Conservation (phyloP, 2,329 filamentous ascomycete species). For the Penicillium aurantiogriseum region DNA sequence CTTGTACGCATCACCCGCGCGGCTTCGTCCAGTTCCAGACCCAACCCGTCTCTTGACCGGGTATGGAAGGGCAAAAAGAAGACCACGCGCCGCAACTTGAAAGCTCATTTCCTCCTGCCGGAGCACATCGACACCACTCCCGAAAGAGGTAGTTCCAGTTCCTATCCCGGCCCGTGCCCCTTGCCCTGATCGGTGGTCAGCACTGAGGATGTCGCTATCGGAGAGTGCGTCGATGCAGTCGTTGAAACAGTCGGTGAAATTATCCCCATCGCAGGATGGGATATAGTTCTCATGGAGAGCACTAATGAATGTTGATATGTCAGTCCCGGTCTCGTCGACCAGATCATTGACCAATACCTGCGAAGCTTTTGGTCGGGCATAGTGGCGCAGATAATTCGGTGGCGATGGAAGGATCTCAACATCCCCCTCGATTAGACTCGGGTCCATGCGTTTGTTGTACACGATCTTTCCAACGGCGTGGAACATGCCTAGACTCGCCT, state of each 20-base stretch:
- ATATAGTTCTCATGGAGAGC: slow-evolving; percentile 93
- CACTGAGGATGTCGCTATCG: slow-evolving; percentile 79
- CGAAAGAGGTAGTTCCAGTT: slow-evolving; percentile 54
- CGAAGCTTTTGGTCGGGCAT: slow-evolving; percentile 60
- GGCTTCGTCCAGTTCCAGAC: slow-evolving; percentile 35
- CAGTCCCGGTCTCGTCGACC: slow-evolving; percentile 91
- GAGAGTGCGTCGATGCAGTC: slow-evolving; percentile 85
- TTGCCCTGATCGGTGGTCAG: slow-evolving; percentile 49
- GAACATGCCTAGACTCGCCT: slow-evolving; percentile 89
- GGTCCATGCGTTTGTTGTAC: slow-evolving; percentile 83
- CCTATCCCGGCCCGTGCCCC: slow-evolving; percentile 53
- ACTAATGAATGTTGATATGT: slow-evolving; percentile 84
- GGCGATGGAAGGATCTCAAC: slow-evolving; percentile 54
- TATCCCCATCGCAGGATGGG: slow-evolving; percentile 68
- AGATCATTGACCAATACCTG: slow-evolving; percentile 70
- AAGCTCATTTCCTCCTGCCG: slow-evolving; percentile 94
- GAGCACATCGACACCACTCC: slow-evolving; percentile 59
- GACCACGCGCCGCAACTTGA: slow-evolving; percentile 80
- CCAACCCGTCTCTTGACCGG: slow-evolving; percentile 68
- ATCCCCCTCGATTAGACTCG: slow-evolving; percentile 33
- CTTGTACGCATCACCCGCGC: slow-evolving; percentile 64
- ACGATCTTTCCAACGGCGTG: slow-evolving; percentile 94
- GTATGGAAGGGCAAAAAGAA: slow-evolving; percentile 79
- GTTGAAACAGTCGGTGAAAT: slow-evolving; percentile 74
- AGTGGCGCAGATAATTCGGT: slow-evolving; percentile 58